phyloP scores from a whole-genome alignment of 805 yeast genomes.

The Monosporozyma yasuniensis region DNA sequence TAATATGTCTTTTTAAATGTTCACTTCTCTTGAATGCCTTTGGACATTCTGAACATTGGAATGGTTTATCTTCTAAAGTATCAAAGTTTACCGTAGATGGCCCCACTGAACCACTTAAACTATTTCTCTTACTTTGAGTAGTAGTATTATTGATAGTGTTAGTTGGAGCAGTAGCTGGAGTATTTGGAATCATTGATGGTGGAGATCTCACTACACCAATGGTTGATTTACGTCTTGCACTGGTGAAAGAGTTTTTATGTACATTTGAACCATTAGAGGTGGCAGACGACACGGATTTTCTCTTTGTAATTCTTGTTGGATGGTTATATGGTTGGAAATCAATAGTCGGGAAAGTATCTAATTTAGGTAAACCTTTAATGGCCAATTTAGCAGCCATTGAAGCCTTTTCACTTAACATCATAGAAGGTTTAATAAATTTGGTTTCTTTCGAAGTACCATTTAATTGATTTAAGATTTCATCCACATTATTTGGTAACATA shows the following conservation, averaged over 20 bases:
- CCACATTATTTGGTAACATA: neutral
- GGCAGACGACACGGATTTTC: constrained; percentile 7
- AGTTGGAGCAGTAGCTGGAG: neutral
- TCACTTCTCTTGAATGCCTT: constrained; percentile 53
- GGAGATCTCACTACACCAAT: constrained; percentile 7
- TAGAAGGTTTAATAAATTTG: constrained; percentile 24
- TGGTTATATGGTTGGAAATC: constrained; percentile 7
- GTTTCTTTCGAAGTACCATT: constrained; percentile 1
- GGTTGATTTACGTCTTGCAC: constrained; percentile 9
- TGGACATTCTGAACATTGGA: constrained; percentile 33
- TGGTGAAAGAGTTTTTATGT: neutral
- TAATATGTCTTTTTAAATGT: constrained; percentile 57
- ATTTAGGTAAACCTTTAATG: constrained; percentile 17
- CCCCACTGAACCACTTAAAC: neutral
- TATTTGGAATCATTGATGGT: neutral
- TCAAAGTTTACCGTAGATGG: neutral
- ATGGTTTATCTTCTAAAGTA: constrained; percentile 25
- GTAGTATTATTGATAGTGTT: neutral
- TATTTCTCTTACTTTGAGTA: neutral
- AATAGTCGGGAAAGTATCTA: constrained; percentile 10
- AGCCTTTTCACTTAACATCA: constrained; percentile 23
- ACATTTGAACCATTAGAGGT: neutral
- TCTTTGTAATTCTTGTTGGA: constrained; percentile 8
- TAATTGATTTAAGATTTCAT: constrained; percentile 1
- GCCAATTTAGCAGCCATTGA: constrained; percentile 23